Evolutionary conservation across 2,329 filamentous ascomycete genomes (phyloP).

Genomic region (Lecanicillium sp.): DNA sequence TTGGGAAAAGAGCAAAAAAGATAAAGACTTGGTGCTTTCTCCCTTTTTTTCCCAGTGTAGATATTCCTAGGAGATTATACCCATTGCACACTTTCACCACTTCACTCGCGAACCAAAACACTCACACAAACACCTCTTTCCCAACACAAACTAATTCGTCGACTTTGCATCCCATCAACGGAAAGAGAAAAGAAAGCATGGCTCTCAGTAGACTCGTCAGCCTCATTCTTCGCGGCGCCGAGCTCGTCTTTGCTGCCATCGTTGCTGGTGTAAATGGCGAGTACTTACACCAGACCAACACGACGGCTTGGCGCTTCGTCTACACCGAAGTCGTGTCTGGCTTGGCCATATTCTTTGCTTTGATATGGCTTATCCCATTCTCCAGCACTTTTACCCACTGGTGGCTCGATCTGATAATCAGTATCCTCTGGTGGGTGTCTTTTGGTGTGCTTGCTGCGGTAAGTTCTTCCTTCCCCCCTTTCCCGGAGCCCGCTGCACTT

Average conservation of each 20-base stretch:
- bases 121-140: too few species aligned
- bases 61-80: too few species aligned
- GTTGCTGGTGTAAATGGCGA: slow-evolving; percentile 61
- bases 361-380: slow-evolving; percentile 69
- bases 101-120: too few species aligned
- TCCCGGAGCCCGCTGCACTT: slow-evolving; percentile 6
- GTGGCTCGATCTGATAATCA: slow-evolving; percentile 62
- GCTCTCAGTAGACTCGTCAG: slow-evolving; percentile 31
- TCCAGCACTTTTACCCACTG: slow-evolving; percentile 59
- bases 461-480: slow-evolving; percentile 20
- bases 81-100: too few species aligned
- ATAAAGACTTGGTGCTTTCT: too few species aligned
- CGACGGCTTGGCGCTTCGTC: slow-evolving; percentile 56
- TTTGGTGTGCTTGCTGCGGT: slow-evolving; percentile 60
- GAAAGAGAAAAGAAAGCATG: slow-evolving; percentile 19
- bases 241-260: slow-evolving; percentile 64
- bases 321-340: slow-evolving; percentile 66
- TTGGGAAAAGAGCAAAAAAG: too few species aligned
- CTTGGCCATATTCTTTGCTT: slow-evolving; percentile 57
- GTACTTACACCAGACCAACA: slow-evolving; percentile 47
- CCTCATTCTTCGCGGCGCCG: slow-evolving; percentile 27
- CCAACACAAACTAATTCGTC: background rate
- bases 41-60: too few species aligned
- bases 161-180: too few species aligned
- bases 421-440: slow-evolving; percentile 59